Conservation (phyloP, 192 early-diverging fungal genomes). For the Gaertneriomyces sp. region DNA sequence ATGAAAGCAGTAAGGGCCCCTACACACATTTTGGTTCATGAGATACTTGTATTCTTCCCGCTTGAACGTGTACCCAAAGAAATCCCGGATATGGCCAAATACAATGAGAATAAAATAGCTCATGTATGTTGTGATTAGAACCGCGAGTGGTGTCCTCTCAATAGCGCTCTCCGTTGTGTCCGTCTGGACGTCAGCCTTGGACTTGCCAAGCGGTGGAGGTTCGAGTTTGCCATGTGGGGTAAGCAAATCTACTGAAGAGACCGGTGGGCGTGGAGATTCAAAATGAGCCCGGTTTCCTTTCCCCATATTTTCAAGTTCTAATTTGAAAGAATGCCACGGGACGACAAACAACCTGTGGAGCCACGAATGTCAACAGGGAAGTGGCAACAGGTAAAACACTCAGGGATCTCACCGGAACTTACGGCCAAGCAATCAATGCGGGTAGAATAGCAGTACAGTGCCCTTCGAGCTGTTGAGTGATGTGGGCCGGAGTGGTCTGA, state of each 20-base stretch:
- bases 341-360: too few relatives aligned
- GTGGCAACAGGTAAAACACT: too few relatives aligned
- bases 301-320: conserved; percentile 28
- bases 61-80: conserved; percentile 78
- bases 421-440: too few relatives aligned
- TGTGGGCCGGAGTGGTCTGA: too few relatives aligned
- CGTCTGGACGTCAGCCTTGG: neutral
- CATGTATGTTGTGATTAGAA: conserved; percentile 91
- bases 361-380: too few relatives aligned
- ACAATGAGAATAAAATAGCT: conserved; percentile 92
- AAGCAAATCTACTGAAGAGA: conserved; percentile 37
- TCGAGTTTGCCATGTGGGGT: conserved; percentile 9
- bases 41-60: conserved; percentile 71
- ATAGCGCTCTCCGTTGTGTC: conserved; percentile 28
- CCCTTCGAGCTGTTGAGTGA: too few relatives aligned
- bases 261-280: conserved; percentile 27
- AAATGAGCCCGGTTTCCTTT: conserved; percentile 49
- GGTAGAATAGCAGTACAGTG: too few relatives aligned
- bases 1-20: too few relatives aligned
- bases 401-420: too few relatives aligned
- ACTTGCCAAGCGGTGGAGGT: neutral
- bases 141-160: conserved; percentile 75
- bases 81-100: conserved; percentile 89
- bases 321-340: too few relatives aligned
- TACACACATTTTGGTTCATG: conserved; percentile 29